Conservation (phyloP, 176 grass and related monocot species). For the Secale cereale region DNA sequence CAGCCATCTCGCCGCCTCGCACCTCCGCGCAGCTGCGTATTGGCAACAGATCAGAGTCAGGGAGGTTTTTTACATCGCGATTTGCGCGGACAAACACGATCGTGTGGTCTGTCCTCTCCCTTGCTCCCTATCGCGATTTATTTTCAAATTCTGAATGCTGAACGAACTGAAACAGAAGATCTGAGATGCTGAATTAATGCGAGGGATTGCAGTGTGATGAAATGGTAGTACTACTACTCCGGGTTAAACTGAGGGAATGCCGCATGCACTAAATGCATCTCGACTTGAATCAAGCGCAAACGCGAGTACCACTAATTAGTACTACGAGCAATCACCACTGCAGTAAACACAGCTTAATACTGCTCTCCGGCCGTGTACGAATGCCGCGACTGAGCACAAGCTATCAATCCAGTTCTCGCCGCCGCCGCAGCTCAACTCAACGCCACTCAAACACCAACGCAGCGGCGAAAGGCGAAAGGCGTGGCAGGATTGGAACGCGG, state of each 20-base stretch:
- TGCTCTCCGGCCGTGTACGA: neutral
- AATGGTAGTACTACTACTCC: neutral
- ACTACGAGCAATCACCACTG: neutral
- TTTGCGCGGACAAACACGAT: neutral
- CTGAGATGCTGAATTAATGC: neutral
- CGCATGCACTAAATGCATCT: neutral
- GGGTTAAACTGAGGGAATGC: neutral
- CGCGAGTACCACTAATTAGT: neutral
- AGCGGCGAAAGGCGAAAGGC: neutral
- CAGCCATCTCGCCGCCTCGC: conserved; percentile 73
- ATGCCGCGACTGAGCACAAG: neutral
- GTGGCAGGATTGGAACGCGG: neutral
- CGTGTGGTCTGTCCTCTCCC: neutral
- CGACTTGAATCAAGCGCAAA: neutral
- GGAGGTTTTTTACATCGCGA: neutral
- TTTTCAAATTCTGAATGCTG: neutral
- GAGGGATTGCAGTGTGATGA: neutral
- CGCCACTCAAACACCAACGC: neutral
- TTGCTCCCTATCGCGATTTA: neutral
- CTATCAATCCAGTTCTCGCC: neutral
- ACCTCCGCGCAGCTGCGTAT: conserved; percentile 55
- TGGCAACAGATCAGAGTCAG: conserved; percentile 6
- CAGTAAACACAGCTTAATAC: neutral
- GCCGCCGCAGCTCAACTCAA: neutral
- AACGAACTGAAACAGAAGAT: neutral